These are phyloP conservation scores for Apiotrichum montevideense DNA, from an alignment of 1,284 basidiomycete species.

Conservation along the genomic window DNA sequence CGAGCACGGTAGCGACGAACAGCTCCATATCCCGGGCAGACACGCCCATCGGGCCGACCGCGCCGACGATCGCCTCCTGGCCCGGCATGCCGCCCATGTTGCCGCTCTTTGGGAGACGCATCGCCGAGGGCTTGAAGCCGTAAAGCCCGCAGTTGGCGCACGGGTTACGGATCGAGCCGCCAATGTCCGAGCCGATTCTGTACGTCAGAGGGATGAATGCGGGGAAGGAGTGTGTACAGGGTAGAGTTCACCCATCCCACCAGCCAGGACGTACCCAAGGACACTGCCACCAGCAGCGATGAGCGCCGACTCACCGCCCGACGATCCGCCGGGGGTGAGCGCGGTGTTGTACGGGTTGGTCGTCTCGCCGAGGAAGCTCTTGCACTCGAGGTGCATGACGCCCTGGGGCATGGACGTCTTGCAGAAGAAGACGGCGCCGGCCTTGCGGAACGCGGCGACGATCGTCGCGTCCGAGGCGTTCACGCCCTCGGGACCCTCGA, in stretches of 20 bases:
- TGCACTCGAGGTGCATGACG: slow-evolving; percentile 35
- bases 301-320: slow-evolving; percentile 56
- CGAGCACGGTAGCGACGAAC: slow-evolving; percentile 35
- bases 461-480: slow-evolving; percentile 9
- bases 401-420: slow-evolving; percentile 28
- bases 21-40: slow-evolving; percentile 35
- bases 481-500: slow-evolving; percentile 9
- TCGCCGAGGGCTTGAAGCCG: slow-evolving; percentile 38
- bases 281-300: slow-evolving; percentile 36
- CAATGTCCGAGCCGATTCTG: slow-evolving; percentile 48
- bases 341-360: slow-evolving; percentile 51
- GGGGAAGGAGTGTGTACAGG: not conserved
- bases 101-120: slow-evolving; percentile 36
- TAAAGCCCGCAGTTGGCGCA: slow-evolving; percentile 33
- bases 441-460: slow-evolving; percentile 19
- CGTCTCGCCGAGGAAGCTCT: slow-evolving; percentile 36
- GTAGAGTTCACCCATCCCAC: not conserved
- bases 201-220: slow-evolving; percentile 5
- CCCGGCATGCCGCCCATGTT: slow-evolving; percentile 33
- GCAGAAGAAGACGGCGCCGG: slow-evolving; percentile 27
- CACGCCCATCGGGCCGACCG: slow-evolving; percentile 37
- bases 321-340: slow-evolving; percentile 55
- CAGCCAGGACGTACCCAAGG: slow-evolving; percentile 11
- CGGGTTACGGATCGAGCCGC: slow-evolving; percentile 38
- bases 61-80: slow-evolving; percentile 32